These are phyloP conservation scores for Nannochloris sp. DNA, from an alignment of 139 green algal genomes.

Conservation along the genomic window DNA sequence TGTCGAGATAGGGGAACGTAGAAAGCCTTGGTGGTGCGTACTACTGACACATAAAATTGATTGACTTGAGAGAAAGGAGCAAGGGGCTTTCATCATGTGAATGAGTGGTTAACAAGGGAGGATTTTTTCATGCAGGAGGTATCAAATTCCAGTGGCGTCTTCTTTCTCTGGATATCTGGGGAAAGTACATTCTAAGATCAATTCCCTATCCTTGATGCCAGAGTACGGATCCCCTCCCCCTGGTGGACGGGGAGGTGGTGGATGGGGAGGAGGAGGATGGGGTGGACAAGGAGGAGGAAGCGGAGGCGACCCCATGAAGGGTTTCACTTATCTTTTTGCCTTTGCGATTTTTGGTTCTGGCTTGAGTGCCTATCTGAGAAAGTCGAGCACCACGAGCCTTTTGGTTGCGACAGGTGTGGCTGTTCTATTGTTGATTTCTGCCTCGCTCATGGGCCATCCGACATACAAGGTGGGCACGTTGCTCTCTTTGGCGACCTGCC, in stretches of 20 bases:
- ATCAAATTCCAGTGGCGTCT: background rate
- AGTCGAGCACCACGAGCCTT: slow-evolving; percentile 14
- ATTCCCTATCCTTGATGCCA: background rate
- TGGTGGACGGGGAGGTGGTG: slow-evolving; percentile 6
- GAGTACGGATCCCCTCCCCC: background rate
- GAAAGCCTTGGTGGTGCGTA: no score
- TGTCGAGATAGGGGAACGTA: background rate
- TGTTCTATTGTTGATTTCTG: slow-evolving; percentile 17
- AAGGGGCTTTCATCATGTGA: no score
- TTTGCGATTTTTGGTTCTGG: slow-evolving; percentile 11
- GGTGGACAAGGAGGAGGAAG: slow-evolving; percentile 5
- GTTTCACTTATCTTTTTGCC: slow-evolving; percentile 23
- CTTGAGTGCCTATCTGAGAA: slow-evolving; percentile 12
- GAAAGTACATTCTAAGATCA: slow-evolving; percentile 8
- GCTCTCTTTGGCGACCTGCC: slow-evolving; percentile 15
- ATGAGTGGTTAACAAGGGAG: no score
- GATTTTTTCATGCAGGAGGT: no score
- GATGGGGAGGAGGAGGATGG: slow-evolving; percentile 1
- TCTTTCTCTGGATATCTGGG: slow-evolving; percentile 2
- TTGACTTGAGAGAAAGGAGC: no score
- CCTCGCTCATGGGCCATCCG: slow-evolving; percentile 23
- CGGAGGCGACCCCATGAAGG: slow-evolving; percentile 17
- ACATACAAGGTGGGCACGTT: slow-evolving; percentile 11
- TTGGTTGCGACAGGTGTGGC: slow-evolving; percentile 9
- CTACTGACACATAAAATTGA: no score